phyloP scores from a whole-genome alignment of 2,329 filamentous ascomycete genomes.

The Phialophora chinensis region DNA sequence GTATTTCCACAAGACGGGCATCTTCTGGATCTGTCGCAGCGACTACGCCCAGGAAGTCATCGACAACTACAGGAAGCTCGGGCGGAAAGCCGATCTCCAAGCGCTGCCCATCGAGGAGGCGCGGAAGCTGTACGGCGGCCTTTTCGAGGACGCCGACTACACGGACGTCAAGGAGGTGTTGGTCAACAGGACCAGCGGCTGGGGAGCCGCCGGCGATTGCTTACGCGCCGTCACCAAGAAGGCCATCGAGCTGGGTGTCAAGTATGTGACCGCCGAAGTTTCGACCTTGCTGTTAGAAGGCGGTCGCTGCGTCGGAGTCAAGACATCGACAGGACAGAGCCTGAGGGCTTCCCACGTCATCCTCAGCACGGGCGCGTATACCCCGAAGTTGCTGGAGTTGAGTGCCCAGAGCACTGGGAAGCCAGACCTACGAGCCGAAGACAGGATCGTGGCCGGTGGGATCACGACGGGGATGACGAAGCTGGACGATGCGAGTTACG shows the following conservation, averaged over 20 bases:
- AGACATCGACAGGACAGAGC: conserved; percentile 39
- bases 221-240: conserved; percentile 61
- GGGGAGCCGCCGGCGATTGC: conserved; percentile 67
- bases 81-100: conserved; percentile 53
- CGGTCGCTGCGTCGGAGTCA: conserved; percentile 48
- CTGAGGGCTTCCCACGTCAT: conserved; percentile 42
- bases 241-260: conserved; percentile 62
- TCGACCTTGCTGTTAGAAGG: conserved; percentile 56
- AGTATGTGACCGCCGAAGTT: conserved; percentile 63
- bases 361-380: conserved; percentile 45
- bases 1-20: conserved; percentile 59
- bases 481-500: conserved; percentile 48
- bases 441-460: conserved; percentile 55
- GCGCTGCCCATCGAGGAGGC: conserved; percentile 60
- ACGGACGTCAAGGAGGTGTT: conserved; percentile 64
- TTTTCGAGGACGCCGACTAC: conserved; percentile 68
- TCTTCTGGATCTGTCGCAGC: conserved; percentile 55
- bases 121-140: conserved; percentile 60
- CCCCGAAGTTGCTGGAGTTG: conserved; percentile 49
- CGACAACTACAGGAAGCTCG: conserved; percentile 58
- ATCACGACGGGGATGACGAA: conserved; percentile 57
- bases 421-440: conserved; percentile 57
- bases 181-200: conserved; percentile 66
- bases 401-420: conserved; percentile 49
- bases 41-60: conserved; percentile 58